Conservation (phyloP, 202 grass and related monocot genomes). For the Setaria italica region DNA sequence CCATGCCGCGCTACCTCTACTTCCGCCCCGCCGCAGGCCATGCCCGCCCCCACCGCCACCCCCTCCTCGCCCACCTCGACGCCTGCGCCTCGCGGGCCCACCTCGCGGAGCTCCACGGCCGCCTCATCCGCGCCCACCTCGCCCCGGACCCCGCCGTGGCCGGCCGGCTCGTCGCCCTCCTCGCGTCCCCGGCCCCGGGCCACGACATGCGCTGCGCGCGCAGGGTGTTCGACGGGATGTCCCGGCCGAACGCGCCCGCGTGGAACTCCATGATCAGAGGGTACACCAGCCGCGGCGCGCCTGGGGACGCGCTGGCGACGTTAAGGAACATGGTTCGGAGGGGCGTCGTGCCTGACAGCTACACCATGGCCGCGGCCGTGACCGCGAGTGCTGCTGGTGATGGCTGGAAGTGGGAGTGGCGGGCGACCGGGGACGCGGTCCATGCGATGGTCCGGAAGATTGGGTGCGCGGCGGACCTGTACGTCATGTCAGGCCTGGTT, state of each 20-base stretch:
- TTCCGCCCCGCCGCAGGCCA: slow-evolving; percentile 65
- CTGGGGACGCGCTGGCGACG: slow-evolving; percentile 52
- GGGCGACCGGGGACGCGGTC: slow-evolving; percentile 38
- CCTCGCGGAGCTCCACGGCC: slow-evolving; percentile 65
- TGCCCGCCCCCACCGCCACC: slow-evolving; percentile 20
- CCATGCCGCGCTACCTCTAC: slow-evolving; percentile 74
- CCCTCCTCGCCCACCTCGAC: slow-evolving; percentile 55
- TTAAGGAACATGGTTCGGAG: slow-evolving; percentile 56
- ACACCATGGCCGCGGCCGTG: slow-evolving; percentile 64
- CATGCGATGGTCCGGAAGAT: slow-evolving; percentile 60
- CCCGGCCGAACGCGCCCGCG: slow-evolving; percentile 50
- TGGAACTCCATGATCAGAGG: slow-evolving; percentile 91
- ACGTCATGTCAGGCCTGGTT: slow-evolving; percentile 74
- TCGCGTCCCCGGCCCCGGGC: slow-evolving; percentile 38
- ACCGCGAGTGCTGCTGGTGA: slow-evolving; percentile 47
- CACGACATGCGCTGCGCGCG: slow-evolving; percentile 55
- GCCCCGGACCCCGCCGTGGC: slow-evolving; percentile 48
- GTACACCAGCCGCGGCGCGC: slow-evolving; percentile 48
- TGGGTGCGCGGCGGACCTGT: slow-evolving; percentile 63
- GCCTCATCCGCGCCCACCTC: slow-evolving; percentile 61
- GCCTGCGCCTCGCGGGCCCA: slow-evolving; percentile 54
- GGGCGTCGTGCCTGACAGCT: slow-evolving; percentile 54
- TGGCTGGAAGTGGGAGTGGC: slow-evolving; percentile 19
- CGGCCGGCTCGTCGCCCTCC: slow-evolving; percentile 59
- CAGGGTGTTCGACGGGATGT: slow-evolving; percentile 64